These are phyloP conservation scores for Fusarium mexicanum DNA, from an alignment of 2,329 filamentous ascomycete genomes.

Conservation along the genomic window DNA sequence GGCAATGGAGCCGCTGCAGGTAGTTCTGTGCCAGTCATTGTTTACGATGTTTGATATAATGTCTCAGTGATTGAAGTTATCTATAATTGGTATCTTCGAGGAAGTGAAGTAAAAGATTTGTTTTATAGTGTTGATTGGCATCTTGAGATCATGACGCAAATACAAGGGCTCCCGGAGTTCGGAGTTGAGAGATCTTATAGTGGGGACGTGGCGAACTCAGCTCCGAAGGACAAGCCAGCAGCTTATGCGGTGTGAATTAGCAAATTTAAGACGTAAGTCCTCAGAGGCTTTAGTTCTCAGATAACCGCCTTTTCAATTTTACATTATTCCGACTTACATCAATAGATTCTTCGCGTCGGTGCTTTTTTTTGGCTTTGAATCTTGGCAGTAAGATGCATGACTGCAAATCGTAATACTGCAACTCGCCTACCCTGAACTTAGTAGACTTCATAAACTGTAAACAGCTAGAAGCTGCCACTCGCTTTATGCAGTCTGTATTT, in stretches of 20 bases:
- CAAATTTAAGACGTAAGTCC: not conserved
- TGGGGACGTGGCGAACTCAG: not conserved
- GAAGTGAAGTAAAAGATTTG: rapidly evolving
- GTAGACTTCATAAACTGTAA: rapidly evolving
- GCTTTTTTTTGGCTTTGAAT: rapidly evolving
- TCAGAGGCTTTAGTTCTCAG: rapidly evolving
- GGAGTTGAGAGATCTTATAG: not conserved
- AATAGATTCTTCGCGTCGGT: rapidly evolving
- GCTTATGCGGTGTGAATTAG: not conserved
- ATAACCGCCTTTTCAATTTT: rapidly evolving
- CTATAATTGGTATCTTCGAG: rapidly evolving
- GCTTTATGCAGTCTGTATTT: rapidly evolving
- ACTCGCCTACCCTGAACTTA: rapidly evolving
- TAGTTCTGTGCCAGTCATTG: not conserved
- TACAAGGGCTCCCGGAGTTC: not conserved
- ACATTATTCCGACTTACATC: rapidly evolving
- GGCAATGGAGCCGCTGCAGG: not conserved
- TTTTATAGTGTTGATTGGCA: rapidly evolving
- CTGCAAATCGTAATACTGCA: rapidly evolving
- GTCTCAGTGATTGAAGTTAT: rapidly evolving
- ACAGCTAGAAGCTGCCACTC: not conserved
- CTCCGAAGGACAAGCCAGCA: not conserved
- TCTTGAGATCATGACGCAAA: too few relatives aligned
- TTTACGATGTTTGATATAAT: not conserved
- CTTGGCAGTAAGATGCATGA: not conserved